Base-by-base conservation (phyloP, 176 grass and related monocot species). In the Zizania latifolia region DNA sequence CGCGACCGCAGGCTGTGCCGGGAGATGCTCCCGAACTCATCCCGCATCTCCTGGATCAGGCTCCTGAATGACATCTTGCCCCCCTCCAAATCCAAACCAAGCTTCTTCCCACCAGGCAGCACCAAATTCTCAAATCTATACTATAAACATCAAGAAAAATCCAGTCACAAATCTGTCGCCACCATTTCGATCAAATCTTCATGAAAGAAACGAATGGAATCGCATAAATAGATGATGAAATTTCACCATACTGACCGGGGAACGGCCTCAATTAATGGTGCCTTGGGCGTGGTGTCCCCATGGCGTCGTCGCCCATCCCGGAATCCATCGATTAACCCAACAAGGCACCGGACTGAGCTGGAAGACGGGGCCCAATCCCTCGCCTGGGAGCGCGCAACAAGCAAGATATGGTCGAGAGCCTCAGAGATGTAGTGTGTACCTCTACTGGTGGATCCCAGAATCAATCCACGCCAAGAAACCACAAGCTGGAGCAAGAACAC, bases 21-120 rank as follows among this genome's bases (percentile, higher is more conserved):
- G 27, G 86, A 90, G 77, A 98, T 93, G 75, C 86, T 92, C 70
- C 95, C 86, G 28, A 98, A 89, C 75, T 98, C 95, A 39, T 74
- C 95, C 87, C 82, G 79, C 95, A 94, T 94, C 29, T 98, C 95
- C 77, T 92, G 91, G 63, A 94, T 89, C 10, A 99, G 46, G 63
- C 84, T 92, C 85, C 82, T 83, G 79, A 99, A 99, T 30, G 89
- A 92, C 91, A 94, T 99, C 17, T 32, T 43, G n/a, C 27, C 53
- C 46, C 41, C 68, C 38, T 37, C 21, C 16, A 33, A 53, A 40
- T 39, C 33, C 62, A 22, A 24, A 15, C 30, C 11, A n/a, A n/a
- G n/a, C 23, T 17, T 45, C 70, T 53, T 6, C n/a, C 23, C 37
- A 15, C 10, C 29, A 29, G n/a, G n/a, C n/a, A n/a, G n/a, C n/a